Evolutionary conservation across 2,329 filamentous ascomycete genomes (phyloP).

Genomic region (Gliomastix tumulicola): DNA sequence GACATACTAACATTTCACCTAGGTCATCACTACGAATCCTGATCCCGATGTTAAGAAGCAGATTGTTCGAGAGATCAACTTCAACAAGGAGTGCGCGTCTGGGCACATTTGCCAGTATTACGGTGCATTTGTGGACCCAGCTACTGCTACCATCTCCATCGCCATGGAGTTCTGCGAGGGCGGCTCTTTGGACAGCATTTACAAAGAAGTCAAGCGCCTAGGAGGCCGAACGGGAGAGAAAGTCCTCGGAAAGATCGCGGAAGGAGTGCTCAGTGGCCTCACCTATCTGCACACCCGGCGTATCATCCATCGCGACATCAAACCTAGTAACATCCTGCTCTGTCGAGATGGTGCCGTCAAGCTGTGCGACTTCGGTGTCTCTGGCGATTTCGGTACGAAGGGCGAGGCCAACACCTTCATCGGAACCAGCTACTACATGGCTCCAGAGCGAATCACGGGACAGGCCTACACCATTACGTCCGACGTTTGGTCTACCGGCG

Average conservation of each 20-base stretch:
- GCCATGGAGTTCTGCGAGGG: conserved; percentile 99
- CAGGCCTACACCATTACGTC: conserved; percentile 98
- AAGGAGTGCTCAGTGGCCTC: conserved; percentile 86
- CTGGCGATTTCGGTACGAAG: conserved; percentile 96
- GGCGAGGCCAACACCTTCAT: conserved; percentile 99
- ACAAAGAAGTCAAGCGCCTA: conserved; percentile 93
- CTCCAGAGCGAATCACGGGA: conserved; percentile 93
- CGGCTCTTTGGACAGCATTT: conserved; percentile 91
- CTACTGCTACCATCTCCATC: conserved; percentile 95
- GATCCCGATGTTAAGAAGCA: conserved; percentile 98
- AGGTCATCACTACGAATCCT: conserved; percentile 98
- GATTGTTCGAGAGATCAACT: conserved; percentile 90
- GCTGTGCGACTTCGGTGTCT: conserved; percentile 96
- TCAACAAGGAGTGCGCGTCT: conserved; percentile 96
- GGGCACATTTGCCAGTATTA: conserved; percentile 97
- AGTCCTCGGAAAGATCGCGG: conserved; percentile 91
- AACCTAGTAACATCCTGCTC: conserved; percentile 92
- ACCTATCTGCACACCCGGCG: conserved; percentile 94
- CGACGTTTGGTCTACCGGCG: conserved; percentile 95
- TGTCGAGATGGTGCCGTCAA: conserved; percentile 92
- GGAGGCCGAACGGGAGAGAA: conserved; percentile 95
- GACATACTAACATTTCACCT: conserved; percentile 1
- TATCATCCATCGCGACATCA: conserved; percentile 98
- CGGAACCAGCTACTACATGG: conserved; percentile 99
- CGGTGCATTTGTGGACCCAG: conserved; percentile 90